These are phyloP conservation scores for Clitopilus passeckerianus DNA, from an alignment of 768 basidiomycete species.

Conservation along the genomic window DNA sequence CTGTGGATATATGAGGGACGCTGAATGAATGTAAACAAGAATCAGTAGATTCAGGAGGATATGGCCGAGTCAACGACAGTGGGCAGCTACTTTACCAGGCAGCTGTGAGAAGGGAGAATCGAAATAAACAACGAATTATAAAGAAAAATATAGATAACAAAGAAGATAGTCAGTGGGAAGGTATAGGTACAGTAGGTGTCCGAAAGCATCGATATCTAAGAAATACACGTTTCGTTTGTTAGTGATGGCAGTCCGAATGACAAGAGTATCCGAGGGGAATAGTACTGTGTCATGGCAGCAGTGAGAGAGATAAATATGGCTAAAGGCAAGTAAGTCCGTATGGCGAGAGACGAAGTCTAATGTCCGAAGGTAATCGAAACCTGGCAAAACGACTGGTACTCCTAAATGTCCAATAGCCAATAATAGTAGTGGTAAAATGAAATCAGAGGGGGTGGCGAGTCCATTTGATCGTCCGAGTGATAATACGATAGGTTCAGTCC, in stretches of 20 bases:
- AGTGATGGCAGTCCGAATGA: background rate
- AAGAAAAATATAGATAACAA: background rate
- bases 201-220: constrained; percentile 6
- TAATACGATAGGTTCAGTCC: background rate
- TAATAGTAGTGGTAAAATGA: background rate
- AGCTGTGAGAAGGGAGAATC: background rate
- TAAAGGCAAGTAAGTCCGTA: constrained; percentile 4
- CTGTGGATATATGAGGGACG: background rate
- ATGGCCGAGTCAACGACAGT: background rate
- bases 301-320: background rate
- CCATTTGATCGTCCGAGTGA: constrained; percentile 7
- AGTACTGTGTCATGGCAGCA: constrained; percentile 1
- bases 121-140: background rate
- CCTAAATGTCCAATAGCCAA: constrained; percentile 15
- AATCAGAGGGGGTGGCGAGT: constrained; percentile 5
- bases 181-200: constrained; percentile 4
- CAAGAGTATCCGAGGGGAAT: background rate
- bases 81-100: background rate
- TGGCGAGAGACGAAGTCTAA: constrained; percentile 14
- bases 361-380: constrained; percentile 12
- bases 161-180: constrained; percentile 5
- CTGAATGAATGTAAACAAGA: background rate
- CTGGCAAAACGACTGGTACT: constrained; percentile 15
- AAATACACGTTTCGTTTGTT: constrained; percentile 13
- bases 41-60: background rate